These are phyloP conservation scores for Coemansia sp. DNA, from an alignment of 192 early-diverging fungal species.

Conservation along the genomic window DNA sequence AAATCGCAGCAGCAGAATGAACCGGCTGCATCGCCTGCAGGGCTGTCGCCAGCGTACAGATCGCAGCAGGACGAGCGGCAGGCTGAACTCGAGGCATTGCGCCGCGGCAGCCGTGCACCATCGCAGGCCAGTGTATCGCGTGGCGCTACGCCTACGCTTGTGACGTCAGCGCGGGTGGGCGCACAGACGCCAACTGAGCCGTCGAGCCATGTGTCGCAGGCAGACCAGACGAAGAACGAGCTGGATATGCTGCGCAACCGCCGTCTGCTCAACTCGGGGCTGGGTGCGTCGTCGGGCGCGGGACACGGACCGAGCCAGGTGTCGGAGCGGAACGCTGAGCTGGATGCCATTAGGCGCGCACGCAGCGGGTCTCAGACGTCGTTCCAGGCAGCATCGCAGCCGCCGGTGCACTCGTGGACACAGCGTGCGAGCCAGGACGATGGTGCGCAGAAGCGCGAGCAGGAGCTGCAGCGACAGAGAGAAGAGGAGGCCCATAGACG, in stretches of 20 bases:
- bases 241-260: conserved; percentile 54
- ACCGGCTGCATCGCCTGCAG: no score
- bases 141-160: conserved; percentile 16
- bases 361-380: conserved; percentile 36
- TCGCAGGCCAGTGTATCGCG: conserved; percentile 25
- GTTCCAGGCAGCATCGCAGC: conserved; percentile 13
- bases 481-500: conserved; percentile 21
- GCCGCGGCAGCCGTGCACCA: conserved; percentile 42
- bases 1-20: conserved; percentile 22
- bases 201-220: conserved; percentile 38
- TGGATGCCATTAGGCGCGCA: conserved; percentile 38
- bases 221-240: conserved; percentile 54
- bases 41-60: conserved; percentile 17
- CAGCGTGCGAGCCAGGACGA: conserved; percentile 31
- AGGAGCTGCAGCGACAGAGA: conserved; percentile 21
- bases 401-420: conserved; percentile 35
- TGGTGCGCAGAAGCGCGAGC: conserved; percentile 17
- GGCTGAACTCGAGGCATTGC: conserved; percentile 52
- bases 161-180: conserved; percentile 25
- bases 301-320: neutral
- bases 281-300: conserved; percentile 24
- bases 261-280: conserved; percentile 33
- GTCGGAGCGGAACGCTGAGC: conserved; percentile 44
- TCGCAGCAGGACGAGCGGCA: conserved; percentile 50
- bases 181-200: conserved; percentile 28